Evolutionary conservation across 768 basidiomycete genomes (phyloP), one percentile per base, ranked within the genome.

Genomic region (Pulveroboletus ravenelii): DNA sequence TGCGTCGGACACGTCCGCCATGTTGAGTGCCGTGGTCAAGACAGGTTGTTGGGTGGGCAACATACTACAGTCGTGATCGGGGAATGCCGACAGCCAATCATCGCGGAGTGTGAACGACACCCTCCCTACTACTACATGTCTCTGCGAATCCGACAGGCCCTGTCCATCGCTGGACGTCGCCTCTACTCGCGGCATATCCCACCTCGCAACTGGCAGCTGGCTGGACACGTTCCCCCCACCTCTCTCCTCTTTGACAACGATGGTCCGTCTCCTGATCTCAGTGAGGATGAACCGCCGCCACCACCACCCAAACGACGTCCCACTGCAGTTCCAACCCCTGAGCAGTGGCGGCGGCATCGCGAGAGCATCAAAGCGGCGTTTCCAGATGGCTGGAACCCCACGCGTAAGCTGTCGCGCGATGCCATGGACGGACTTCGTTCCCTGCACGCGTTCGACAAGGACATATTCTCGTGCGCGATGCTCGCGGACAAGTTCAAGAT

Each of bases 1-100:
- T 41, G 81, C 73, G 70, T 89, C 84, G 52, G 81, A 79, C 54
- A 89, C 70, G 78, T 93, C 88, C 56, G 90, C 91, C 90, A 89
- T 89, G 36, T 53, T 39, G 52, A 36, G 41, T 18, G 18, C 18
- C 20, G 6, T 36, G 14, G 18, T 42, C 29, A 8, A 30, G 18
- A 29, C 31, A 12, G 17, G 8, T 5, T 10, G 25, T 13, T 3
- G 38, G 10, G 34, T 15, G 44, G 15, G 12, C 50, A 23, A 40
- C 34, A 4, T 30, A 25, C 38, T 34, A 41, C 12, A 12, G 12
- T 10, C 31, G 12, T 32, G 31, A 51, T n/a, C 63, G 63, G 63
- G 41, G 23, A 44, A 55, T 63, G 62, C 63, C 63, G 63, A 54
- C n/a, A 6, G 5, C 8, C 43, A 32, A 10, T 27, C 10, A 30